Percentiles rank a stretch among this genome's conserved stretches.
These are phyloP conservation scores for Nannizzia gypsea DNA, from an alignment of 2,329 filamentous ascomycete species.

Conservation along the genomic window DNA sequence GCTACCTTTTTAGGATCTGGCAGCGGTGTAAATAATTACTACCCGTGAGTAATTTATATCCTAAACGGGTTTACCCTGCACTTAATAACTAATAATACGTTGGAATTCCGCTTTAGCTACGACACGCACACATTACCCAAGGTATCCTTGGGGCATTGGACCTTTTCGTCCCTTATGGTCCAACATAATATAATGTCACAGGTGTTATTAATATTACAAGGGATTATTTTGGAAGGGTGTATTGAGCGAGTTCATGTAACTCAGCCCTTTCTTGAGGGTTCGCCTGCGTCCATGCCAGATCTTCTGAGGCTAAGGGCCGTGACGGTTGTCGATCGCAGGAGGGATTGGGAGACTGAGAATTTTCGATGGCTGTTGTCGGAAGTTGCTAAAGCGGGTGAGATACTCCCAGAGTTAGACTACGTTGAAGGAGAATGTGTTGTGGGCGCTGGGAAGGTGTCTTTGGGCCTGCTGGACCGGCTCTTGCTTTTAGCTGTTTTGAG, in stretches of 20 bases:
- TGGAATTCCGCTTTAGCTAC: too few relatives aligned
- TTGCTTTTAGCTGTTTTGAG: not conserved
- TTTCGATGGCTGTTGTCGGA: constrained; percentile 7
- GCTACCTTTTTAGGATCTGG: too few relatives aligned
- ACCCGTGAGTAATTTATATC: too few relatives aligned
- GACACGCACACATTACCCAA: too few relatives aligned
- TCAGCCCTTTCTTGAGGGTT: not conserved
- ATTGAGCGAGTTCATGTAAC: not conserved
- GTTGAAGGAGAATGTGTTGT: not conserved
- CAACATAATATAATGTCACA: too few relatives aligned
- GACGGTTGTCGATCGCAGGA: constrained; percentile 10
- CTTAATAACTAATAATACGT: too few relatives aligned
- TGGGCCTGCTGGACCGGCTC: not conserved
- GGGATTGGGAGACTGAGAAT: not conserved
- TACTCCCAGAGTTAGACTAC: not conserved
- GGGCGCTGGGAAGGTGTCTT: not conserved
- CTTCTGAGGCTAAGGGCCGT: constrained; percentile 8
- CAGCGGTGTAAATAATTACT: too few relatives aligned
- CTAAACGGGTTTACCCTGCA: too few relatives aligned
- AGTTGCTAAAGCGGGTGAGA: not conserved
- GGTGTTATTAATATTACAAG: too few relatives aligned
- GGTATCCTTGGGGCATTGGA: too few relatives aligned
- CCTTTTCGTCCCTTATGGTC: too few relatives aligned
- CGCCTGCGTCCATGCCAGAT: not conserved
- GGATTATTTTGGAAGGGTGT: too few relatives aligned